Conservation (phyloP, 108 stramenopile species). For the Cyclotella cryptica region DNA sequence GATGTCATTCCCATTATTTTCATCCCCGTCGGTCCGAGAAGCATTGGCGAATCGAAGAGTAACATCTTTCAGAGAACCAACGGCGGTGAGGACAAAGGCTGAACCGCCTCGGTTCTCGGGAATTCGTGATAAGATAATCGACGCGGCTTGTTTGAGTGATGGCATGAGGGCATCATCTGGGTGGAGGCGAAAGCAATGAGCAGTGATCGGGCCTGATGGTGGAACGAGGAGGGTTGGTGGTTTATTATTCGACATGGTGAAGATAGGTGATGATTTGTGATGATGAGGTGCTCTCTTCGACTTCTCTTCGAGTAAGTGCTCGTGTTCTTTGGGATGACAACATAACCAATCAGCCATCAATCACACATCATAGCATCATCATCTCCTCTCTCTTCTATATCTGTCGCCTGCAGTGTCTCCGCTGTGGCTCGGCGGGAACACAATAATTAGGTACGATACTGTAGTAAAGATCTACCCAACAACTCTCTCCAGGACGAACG, state of each 20-base stretch:
- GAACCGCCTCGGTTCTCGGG: conserved; percentile 47
- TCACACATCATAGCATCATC: no score
- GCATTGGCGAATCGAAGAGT: conserved; percentile 82
- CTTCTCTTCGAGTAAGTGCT: no score
- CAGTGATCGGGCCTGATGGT: conserved; percentile 53
- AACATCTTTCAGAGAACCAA: conserved; percentile 66
- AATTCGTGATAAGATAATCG: conserved; percentile 25
- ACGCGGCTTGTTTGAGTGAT: conserved; percentile 53
- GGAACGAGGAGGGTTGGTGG: conserved; percentile 23
- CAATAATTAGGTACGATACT: no score
- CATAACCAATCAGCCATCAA: no score
- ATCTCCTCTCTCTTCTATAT: no score
- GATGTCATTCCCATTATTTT: conserved; percentile 47
- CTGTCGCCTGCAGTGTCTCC: no score
- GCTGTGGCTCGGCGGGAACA: no score
- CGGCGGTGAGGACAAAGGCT: conserved; percentile 72
- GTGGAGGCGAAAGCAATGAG: conserved; percentile 64
- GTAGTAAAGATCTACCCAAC: no score
- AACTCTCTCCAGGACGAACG: no score
- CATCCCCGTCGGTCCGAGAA: conserved; percentile 21
- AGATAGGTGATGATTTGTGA: neutral
- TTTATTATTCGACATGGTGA: conserved; percentile 10
- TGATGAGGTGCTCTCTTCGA: neutral
- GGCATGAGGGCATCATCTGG: conserved; percentile 65
- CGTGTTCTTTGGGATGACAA: no score